Conservation (phyloP, 1,139 yeast species). For the Hansenula anomala region DNA sequence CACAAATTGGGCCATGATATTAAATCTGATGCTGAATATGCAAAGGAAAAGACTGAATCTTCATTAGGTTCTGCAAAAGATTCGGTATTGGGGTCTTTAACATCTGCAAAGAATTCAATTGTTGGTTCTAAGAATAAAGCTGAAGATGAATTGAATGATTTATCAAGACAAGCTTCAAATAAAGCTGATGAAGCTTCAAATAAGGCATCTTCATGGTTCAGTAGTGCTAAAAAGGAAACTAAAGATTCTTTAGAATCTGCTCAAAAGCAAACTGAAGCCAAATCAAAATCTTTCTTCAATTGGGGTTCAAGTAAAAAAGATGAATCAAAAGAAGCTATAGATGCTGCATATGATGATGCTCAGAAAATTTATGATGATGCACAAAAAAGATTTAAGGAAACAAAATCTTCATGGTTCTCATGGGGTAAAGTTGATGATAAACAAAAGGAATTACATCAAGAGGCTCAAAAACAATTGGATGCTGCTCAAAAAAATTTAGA, state of each 20-base stretch:
- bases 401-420: conserved; percentile 22
- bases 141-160: conserved; percentile 10
- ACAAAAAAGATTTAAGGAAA: conserved; percentile 19
- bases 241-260: conserved; percentile 15
- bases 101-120: conserved; percentile 10
- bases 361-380: conserved; percentile 22
- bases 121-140: conserved; percentile 15
- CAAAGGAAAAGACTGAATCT: conserved; percentile 35
- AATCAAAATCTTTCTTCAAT: conserved; percentile 2
- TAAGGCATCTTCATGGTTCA: conserved; percentile 16
- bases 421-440: conserved; percentile 22
- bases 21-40: conserved; percentile 25
- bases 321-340: conserved; percentile 20
- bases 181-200: conserved; percentile 7
- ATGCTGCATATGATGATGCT: conserved; percentile 19
- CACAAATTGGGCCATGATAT: conserved; percentile 20
- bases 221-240: conserved; percentile 16
- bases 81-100: conserved; percentile 12
- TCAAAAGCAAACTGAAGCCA: conserved; percentile 13
- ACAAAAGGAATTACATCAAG: conserved; percentile 20
- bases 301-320: conserved; percentile 12
- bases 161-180: neutral
- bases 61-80: conserved; percentile 30
- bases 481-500: conserved; percentile 23
- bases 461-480: conserved; percentile 24